These are phyloP conservation scores for Skeletonema menzelii DNA, from an alignment of 108 stramenopile species.

Conservation along the genomic window DNA sequence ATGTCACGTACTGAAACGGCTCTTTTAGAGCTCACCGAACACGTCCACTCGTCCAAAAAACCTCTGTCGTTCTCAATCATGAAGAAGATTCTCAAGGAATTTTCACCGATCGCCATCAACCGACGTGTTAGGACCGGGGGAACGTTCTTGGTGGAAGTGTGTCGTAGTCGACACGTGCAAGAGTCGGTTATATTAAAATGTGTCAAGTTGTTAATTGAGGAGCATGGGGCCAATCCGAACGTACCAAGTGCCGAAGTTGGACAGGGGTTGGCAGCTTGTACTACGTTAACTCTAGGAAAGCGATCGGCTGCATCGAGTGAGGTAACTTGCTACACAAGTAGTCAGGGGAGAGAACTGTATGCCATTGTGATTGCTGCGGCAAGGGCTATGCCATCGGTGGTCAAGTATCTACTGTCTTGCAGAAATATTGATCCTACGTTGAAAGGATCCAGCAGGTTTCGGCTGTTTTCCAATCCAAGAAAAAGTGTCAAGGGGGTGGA, in stretches of 20 bases:
- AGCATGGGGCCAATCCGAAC: conserved; percentile 64
- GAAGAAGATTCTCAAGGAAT: conserved; percentile 56
- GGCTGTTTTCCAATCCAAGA: conserved; percentile 48
- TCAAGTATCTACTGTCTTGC: conserved; percentile 59
- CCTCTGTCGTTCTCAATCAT: conserved; percentile 51
- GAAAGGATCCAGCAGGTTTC: conserved; percentile 43
- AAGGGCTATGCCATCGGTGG: conserved; percentile 78
- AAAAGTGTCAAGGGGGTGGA: conserved; percentile 56
- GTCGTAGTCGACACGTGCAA: conserved; percentile 63
- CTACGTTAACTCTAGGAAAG: neutral
- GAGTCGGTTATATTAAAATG: conserved; percentile 66
- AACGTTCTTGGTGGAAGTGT: conserved; percentile 78
- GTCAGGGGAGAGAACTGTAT: conserved; percentile 46
- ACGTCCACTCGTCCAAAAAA: conserved; percentile 40
- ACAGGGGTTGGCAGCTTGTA: conserved; percentile 4
- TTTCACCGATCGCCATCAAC: conserved; percentile 77
- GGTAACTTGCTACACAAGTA: conserved; percentile 25
- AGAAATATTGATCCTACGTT: neutral
- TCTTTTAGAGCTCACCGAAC: conserved; percentile 33
- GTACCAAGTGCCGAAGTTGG: conserved; percentile 57
- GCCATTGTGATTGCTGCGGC: conserved; percentile 79
- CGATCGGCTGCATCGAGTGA: conserved; percentile 17
- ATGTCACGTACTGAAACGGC: conserved; percentile 41
- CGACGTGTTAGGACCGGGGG: conserved; percentile 66
- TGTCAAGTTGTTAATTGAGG: conserved; percentile 69